A percentile compares a stretch with the other conserved stretches of the same genome.
phyloP scores from a whole-genome alignment of 495 filamentous ascomycete genomes.

The Penicillium flavigenum region DNA sequence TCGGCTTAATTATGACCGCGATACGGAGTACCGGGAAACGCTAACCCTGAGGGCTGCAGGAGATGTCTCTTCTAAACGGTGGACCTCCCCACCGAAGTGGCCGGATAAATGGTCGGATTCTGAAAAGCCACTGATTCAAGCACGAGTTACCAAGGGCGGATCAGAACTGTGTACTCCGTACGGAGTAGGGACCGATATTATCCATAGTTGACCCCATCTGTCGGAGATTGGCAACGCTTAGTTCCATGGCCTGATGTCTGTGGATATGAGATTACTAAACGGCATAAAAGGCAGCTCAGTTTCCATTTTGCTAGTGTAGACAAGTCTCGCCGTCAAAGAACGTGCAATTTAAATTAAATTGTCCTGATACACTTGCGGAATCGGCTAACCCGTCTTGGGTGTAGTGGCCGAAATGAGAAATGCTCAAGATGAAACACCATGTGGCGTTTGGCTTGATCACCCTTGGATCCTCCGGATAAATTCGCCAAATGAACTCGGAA shows the following conservation, averaged over 20 bases:
- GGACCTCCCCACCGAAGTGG: conserved; percentile 6
- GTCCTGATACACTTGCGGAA: conserved; percentile 20
- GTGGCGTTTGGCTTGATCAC: conserved; percentile 14
- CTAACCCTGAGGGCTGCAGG: conserved; percentile 9
- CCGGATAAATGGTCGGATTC: background rate
- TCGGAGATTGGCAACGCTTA: conserved; percentile 8
- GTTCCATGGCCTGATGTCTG: background rate
- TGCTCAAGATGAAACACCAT: conserved; percentile 28
- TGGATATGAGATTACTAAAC: conserved; percentile 6
- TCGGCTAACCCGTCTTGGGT: conserved; percentile 17
- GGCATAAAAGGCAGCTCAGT: conserved; percentile 13
- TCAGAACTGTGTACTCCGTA: background rate
- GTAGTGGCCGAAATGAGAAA: conserved; percentile 20
- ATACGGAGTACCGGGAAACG: conserved; percentile 9
- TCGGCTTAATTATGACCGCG: conserved; percentile 9
- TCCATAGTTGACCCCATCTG: background rate
- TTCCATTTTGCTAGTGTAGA: background rate
- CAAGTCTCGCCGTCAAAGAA: conserved; percentile 13
- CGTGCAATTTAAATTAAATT: conserved; percentile 17
- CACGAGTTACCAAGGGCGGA: conserved; percentile 13
- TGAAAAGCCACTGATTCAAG: conserved; percentile 12
- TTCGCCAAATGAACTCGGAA: conserved; percentile 17
- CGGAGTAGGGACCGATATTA: background rate
- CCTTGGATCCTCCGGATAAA: conserved; percentile 11
- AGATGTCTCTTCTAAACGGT: conserved; percentile 1